A percentile compares a stretch with the other conserved stretches of the same genome.
These are phyloP conservation scores for Paraphaeosphaeria minitans DNA, from an alignment of 2,329 filamentous ascomycete genomes.

Conservation along the genomic window DNA sequence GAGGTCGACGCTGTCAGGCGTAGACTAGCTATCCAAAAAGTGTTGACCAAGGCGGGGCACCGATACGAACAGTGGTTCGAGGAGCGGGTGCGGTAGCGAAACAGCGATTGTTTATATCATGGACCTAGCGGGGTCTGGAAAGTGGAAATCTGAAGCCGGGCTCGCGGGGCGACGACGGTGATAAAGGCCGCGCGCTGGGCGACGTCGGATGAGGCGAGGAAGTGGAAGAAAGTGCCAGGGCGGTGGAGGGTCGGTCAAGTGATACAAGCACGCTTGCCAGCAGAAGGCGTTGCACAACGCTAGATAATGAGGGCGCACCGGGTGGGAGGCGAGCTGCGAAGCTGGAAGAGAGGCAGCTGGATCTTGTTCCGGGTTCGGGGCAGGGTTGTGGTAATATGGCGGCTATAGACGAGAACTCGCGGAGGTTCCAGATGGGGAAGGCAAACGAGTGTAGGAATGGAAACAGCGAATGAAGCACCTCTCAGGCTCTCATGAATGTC, in stretches of 20 bases:
- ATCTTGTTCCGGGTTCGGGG: slow-evolving; percentile 12
- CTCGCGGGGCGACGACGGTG: background rate
- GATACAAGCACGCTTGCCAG: slow-evolving; percentile 35
- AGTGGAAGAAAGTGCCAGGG: slow-evolving; percentile 23
- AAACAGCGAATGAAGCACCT: slow-evolving; percentile 27
- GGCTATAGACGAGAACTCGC: slow-evolving; percentile 16
- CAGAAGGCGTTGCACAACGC: slow-evolving; percentile 32
- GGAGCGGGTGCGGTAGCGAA: slow-evolving; percentile 13
- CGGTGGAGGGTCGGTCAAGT: slow-evolving; percentile 30
- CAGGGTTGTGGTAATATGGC: slow-evolving; percentile 1
- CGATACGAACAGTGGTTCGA: slow-evolving; percentile 1
- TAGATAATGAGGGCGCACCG: slow-evolving; percentile 35
- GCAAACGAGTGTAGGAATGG: slow-evolving; percentile 34
- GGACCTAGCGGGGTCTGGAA: slow-evolving; percentile 1
- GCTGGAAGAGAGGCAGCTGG: slow-evolving; percentile 21
- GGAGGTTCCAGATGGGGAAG: slow-evolving; percentile 12
- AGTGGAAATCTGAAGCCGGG: background rate
- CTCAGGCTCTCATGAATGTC: slow-evolving; percentile 4
- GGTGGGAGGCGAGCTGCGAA: slow-evolving; percentile 17
- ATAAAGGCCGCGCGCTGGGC: background rate
- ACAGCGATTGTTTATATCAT: slow-evolving; percentile 14
- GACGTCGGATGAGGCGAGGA: slow-evolving; percentile 14
- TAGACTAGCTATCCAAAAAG: slow-evolving; percentile 17
- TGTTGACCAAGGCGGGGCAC: slow-evolving; percentile 19
- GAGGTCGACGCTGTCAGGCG: slow-evolving; percentile 14